phyloP scores from a whole-genome alignment of 441 rosid genomes.

The Croton setiger region DNA sequence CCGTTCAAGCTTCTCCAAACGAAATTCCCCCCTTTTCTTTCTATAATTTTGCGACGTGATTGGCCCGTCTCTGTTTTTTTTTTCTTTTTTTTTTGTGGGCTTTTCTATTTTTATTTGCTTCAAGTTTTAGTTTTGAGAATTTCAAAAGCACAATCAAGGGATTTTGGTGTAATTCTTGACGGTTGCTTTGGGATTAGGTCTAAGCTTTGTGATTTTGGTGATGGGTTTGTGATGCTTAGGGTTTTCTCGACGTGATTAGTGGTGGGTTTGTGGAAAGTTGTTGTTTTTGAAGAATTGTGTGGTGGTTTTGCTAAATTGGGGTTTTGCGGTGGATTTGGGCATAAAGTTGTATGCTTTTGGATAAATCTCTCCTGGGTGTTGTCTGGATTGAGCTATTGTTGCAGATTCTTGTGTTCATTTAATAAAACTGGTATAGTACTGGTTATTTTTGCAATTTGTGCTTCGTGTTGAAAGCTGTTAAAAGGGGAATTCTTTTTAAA shows the following conservation, averaged over 20 bases:
- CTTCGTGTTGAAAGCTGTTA: slow-evolving; percentile 22
- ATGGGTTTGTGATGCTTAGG: slow-evolving; percentile 31
- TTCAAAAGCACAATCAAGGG: neutral
- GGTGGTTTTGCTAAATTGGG: slow-evolving; percentile 18
- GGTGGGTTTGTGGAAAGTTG: slow-evolving; percentile 20
- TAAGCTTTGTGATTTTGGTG: slow-evolving; percentile 21
- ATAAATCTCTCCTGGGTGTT: slow-evolving; percentile 16
- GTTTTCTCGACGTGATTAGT: slow-evolving; percentile 16
- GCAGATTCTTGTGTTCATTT: slow-evolving; percentile 20
- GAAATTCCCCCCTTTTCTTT: neutral
- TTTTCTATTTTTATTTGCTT: slow-evolving; percentile 7
- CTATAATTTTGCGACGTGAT: slow-evolving; percentile 1
- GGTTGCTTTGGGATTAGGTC: slow-evolving; percentile 12
- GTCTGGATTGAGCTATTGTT: slow-evolving; percentile 12
- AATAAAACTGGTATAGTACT: slow-evolving; percentile 13
- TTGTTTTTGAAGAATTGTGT: slow-evolving; percentile 2
- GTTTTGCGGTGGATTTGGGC: slow-evolving; percentile 24
- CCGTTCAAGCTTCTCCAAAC: slow-evolving; percentile 16
- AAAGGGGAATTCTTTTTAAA: slow-evolving; percentile 12
- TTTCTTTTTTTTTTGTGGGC: neutral
- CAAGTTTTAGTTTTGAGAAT: neutral
- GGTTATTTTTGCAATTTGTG: slow-evolving; percentile 15
- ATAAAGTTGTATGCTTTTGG: slow-evolving; percentile 18
- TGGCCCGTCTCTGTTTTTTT: neutral
- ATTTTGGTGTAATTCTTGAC: slow-evolving; percentile 27